Evolutionary conservation across 345 rosid genomes (phyloP).

Genomic region (Hibiscus mutabilis): DNA sequence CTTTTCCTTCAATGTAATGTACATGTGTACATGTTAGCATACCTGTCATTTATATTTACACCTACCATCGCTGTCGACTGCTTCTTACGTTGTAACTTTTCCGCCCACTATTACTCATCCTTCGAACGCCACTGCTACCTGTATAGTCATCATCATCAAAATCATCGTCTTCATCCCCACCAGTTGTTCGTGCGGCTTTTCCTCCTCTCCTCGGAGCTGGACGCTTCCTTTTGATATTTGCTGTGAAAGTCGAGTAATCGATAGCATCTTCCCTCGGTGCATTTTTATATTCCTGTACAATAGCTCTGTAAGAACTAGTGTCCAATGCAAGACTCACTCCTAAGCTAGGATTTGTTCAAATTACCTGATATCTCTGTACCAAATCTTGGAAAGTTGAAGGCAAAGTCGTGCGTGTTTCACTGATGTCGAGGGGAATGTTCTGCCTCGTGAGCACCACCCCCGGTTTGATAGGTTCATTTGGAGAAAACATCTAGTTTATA

Average conservation of each 20-base stretch:
- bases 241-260: slow-evolving; percentile 70
- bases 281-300: slow-evolving; percentile 67
- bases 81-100: slow-evolving; percentile 42
- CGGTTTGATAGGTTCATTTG: slow-evolving; percentile 65
- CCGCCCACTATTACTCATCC: slow-evolving; percentile 32
- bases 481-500: slow-evolving; percentile 65
- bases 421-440: slow-evolving; percentile 58
- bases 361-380: slow-evolving; percentile 77
- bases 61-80: slow-evolving; percentile 35
- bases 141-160: slow-evolving; percentile 41
- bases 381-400: slow-evolving; percentile 67
- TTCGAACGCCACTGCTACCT: slow-evolving; percentile 32
- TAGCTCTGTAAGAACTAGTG: not conserved
- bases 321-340: not conserved
- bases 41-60: slow-evolving; percentile 32
- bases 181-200: slow-evolving; percentile 20
- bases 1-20: slow-evolving; percentile 26
- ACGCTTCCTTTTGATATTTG: slow-evolving; percentile 79
- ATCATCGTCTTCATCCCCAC: slow-evolving; percentile 43
- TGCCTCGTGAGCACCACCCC: slow-evolving; percentile 75
- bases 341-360: not conserved
- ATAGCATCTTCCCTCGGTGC: slow-evolving; percentile 82
- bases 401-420: slow-evolving; percentile 43
- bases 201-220: slow-evolving; percentile 41
- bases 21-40: slow-evolving; percentile 39